A percentile compares a stretch with the other conserved stretches of the same genome.
phyloP scores from a whole-genome alignment of 805 yeast genomes.

The Monosporozyma aerobia region DNA sequence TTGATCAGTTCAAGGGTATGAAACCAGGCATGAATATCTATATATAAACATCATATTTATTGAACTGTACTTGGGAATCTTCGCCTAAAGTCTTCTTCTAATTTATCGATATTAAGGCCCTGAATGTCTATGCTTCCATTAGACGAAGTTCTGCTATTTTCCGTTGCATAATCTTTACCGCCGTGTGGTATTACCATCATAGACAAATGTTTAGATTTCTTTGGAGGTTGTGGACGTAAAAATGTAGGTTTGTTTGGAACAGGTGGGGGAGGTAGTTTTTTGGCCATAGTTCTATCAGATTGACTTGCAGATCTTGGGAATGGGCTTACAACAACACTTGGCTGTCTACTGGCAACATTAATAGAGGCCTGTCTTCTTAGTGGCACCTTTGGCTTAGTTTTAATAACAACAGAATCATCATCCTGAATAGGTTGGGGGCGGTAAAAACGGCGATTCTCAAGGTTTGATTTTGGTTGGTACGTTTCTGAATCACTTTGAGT shows the following conservation, averaged over 20 bases:
- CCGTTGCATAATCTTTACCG: background rate
- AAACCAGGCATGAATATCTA: background rate
- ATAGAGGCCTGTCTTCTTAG: background rate
- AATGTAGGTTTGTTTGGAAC: slow-evolving; percentile 18
- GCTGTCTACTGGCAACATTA: slow-evolving; percentile 1
- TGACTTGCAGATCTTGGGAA: background rate
- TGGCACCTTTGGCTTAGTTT: background rate
- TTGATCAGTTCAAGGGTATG: background rate
- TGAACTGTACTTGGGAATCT: slow-evolving; percentile 51
- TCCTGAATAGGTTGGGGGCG: background rate
- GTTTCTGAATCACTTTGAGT: slow-evolving; percentile 25
- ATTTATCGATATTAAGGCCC: slow-evolving; percentile 36
- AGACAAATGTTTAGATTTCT: slow-evolving; percentile 38
- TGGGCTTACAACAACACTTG: slow-evolving; percentile 4
- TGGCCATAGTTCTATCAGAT: slow-evolving; percentile 7
- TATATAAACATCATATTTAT: background rate
- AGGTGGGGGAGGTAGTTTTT: slow-evolving; percentile 39
- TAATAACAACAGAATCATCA: background rate
- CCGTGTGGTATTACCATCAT: background rate
- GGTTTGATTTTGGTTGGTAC: background rate
- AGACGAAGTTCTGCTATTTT: background rate
- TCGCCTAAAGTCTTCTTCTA: slow-evolving; percentile 48
- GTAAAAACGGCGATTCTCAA: background rate
- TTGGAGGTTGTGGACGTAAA: slow-evolving; percentile 17
- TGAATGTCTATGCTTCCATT: slow-evolving; percentile 6